Conservation (phyloP, 108 stramenopile genomes). For the Pseudonitzschia multistriata region DNA sequence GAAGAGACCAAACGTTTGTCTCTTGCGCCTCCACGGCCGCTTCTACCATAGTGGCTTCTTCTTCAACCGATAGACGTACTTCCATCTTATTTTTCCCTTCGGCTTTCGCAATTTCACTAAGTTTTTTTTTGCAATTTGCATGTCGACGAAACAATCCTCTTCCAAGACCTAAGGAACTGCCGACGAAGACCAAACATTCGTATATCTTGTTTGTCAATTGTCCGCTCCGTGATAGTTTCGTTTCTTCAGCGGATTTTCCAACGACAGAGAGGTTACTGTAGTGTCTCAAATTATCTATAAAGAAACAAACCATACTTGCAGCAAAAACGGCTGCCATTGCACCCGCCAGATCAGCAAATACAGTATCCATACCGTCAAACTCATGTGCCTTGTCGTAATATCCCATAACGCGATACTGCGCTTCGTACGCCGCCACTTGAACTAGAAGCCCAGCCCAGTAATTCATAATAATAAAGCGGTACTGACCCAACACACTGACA, state of each 20-base stretch:
- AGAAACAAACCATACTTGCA: conserved; percentile 11
- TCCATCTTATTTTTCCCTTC: conserved; percentile 16
- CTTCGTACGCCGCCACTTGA: conserved; percentile 52
- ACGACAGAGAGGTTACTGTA: conserved; percentile 30
- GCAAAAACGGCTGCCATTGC: conserved; percentile 31
- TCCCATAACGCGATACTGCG: conserved; percentile 31
- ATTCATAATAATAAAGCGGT: conserved; percentile 44
- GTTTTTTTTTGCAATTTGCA: conserved; percentile 3
- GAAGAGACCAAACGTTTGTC: conserved; percentile 39
- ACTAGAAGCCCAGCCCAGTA: conserved; percentile 48
- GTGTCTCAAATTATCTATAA: not conserved
- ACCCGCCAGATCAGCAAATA: conserved; percentile 34
- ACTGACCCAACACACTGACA: conserved; percentile 42
- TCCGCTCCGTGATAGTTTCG: conserved; percentile 9
- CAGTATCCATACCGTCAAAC: conserved; percentile 37
- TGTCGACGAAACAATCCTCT: not conserved
- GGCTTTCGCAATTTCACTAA: conserved; percentile 17
- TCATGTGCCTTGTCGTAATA: conserved; percentile 14
- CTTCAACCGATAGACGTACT: conserved; percentile 22
- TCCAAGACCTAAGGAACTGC: conserved; percentile 26
- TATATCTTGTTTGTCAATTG: conserved; percentile 14
- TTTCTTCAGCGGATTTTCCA: conserved; percentile 2
- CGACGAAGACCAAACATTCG: conserved; percentile 2
- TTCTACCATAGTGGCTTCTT: conserved; percentile 40
- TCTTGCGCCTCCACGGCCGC: conserved; percentile 32